These are phyloP conservation scores for Prunus yedoensis DNA, from an alignment of 331 rosid genomes.

Conservation along the genomic window DNA sequence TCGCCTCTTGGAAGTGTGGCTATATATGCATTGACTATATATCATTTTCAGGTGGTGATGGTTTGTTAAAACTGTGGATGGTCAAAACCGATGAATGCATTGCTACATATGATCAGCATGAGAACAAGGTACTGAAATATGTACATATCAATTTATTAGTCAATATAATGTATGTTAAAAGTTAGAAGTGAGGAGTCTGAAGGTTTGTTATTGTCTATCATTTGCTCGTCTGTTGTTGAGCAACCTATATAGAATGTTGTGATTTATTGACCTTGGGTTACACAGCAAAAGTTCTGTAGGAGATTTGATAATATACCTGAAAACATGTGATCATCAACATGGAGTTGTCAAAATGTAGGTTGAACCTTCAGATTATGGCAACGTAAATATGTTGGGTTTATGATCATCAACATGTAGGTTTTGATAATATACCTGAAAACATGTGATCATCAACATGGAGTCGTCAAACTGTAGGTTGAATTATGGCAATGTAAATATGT, in stretches of 20 bases:
- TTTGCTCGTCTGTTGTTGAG: background rate
- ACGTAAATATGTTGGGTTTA: background rate
- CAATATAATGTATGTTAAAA: background rate
- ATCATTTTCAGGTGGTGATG: constrained; percentile 79
- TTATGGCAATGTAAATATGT: background rate
- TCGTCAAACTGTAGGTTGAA: background rate
- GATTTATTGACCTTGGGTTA: background rate
- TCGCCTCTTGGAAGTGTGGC: background rate
- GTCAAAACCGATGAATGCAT: constrained; percentile 81
- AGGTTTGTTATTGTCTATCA: background rate
- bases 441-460: background rate
- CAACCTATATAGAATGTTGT: background rate
- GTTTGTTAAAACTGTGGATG: constrained; percentile 85
- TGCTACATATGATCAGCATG: constrained; percentile 88
- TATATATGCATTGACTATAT: constrained; percentile 19
- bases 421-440: background rate
- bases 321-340: background rate
- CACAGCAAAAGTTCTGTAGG: background rate
- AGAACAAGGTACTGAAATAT: constrained; percentile 65
- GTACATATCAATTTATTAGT: background rate
- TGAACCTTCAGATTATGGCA: background rate
- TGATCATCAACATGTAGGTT: too few relatives aligned
- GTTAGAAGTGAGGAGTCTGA: background rate
- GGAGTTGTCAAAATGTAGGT: background rate
- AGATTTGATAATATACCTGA: background rate